Percentiles rank a stretch among this genome's conserved stretches.
phyloP scores from a whole-genome alignment of 78 protist genomes.

The Dictyostelium purpureum region DNA sequence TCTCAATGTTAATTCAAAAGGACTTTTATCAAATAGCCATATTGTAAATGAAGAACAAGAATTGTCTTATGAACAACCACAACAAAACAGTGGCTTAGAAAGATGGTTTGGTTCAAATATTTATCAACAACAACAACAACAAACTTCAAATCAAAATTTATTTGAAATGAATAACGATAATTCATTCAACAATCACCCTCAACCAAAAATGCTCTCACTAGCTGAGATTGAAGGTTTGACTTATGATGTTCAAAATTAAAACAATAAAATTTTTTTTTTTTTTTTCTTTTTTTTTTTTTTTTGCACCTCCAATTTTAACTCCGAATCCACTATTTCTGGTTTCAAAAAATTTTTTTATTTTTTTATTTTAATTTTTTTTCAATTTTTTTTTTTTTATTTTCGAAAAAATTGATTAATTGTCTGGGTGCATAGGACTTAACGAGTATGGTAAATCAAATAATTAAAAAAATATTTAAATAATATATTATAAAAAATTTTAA shows the following conservation, averaged over 20 bases:
- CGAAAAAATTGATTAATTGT: too few relatives aligned
- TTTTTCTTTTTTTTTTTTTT: too few relatives aligned
- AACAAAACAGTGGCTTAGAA: constrained; percentile 18
- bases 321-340: too few relatives aligned
- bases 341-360: too few relatives aligned
- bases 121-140: not conserved
- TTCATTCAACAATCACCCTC: not conserved
- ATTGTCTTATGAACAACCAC: not conserved
- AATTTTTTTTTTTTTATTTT: too few relatives aligned
- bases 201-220: constrained; percentile 31
- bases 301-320: too few relatives aligned
- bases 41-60: not conserved
- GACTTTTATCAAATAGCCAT: not conserved
- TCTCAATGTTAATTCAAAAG: not conserved
- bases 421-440: too few relatives aligned
- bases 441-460: too few relatives aligned
- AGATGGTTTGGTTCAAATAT: constrained; percentile 34
- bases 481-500: too few relatives aligned
- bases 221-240: constrained; percentile 32
- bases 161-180: not conserved
- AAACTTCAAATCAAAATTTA: not conserved
- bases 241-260: not conserved
- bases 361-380: too few relatives aligned
- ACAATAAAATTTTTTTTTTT: too few relatives aligned
- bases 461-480: too few relatives aligned